phyloP scores from a whole-genome alignment of 192 early-diverging fungal species.

The Kickxella alabastrina region DNA sequence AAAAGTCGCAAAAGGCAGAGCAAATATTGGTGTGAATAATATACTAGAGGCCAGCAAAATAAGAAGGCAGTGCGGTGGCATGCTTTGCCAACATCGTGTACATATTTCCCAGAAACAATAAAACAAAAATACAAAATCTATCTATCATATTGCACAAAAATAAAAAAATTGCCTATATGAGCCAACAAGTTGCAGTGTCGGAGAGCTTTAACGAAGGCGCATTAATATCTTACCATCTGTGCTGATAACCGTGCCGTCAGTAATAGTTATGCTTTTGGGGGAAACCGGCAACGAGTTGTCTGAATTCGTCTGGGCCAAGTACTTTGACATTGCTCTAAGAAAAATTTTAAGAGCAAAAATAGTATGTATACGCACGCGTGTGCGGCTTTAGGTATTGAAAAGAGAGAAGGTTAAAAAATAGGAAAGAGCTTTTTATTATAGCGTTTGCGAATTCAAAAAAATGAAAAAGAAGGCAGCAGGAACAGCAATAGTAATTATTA shows the following conservation, averaged over 20 bases:
- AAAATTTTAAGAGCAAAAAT: slow-evolving; percentile 1
- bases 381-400: too few species aligned
- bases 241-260: slow-evolving; percentile 23
- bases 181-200: not conserved
- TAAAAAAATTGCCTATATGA: slow-evolving; percentile 3
- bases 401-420: not conserved
- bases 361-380: too few species aligned
- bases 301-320: slow-evolving; percentile 32
- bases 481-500: not conserved
- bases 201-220: too few species aligned
- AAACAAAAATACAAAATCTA: not conserved
- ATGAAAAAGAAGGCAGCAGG: not conserved
- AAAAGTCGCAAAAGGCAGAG: too few species aligned
- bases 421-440: too few species aligned
- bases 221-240: slow-evolving; percentile 33
- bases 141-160: not conserved
- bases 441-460: too few species aligned
- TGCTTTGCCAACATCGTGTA: too few species aligned
- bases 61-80: too few species aligned
- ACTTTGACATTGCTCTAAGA: slow-evolving; percentile 28
- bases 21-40: too few species aligned
- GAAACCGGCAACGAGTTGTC: slow-evolving; percentile 29
- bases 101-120: not conserved
- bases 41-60: too few species aligned
- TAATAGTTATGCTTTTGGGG: slow-evolving; percentile 27